Conservation (phyloP, 2,329 filamentous ascomycete genomes). For the Cordyceps pruinosa region DNA sequence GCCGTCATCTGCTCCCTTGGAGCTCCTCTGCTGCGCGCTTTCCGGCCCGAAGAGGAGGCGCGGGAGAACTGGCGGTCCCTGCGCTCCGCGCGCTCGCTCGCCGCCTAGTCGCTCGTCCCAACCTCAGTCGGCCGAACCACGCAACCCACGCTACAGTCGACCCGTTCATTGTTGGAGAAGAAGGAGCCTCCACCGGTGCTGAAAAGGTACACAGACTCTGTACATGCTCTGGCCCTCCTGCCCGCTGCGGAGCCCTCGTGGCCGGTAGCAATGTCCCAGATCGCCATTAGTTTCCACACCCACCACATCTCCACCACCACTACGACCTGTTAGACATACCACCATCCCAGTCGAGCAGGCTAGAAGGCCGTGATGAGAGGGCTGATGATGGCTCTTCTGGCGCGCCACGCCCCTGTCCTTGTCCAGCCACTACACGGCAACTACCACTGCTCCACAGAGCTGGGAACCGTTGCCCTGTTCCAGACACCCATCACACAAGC, state of each 20-base stretch:
- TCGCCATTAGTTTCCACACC: constrained; percentile 11
- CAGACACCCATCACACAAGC: not conserved
- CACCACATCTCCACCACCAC: not conserved
- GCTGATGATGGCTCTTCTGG: constrained; percentile 4
- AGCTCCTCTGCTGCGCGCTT: not conserved
- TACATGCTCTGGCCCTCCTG: constrained; percentile 4
- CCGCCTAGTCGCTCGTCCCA: not conserved
- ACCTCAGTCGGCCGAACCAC: constrained; percentile 1
- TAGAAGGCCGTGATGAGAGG: not conserved
- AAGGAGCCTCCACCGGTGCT: constrained; percentile 3
- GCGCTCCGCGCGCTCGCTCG: not conserved
- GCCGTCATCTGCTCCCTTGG: not conserved
- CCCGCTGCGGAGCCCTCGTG: constrained; percentile 2
- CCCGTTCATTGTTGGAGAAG: not conserved
- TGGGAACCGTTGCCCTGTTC: constrained; percentile 9
- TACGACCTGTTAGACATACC: not conserved
- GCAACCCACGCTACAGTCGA: not conserved
- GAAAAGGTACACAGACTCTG: no score
- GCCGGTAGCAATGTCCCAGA: constrained; percentile 12
- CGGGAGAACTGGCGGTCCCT: not conserved
- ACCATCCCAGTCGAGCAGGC: not conserved
- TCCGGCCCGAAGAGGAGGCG: not conserved
- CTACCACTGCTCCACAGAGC: constrained; percentile 5
- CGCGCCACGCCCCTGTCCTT: not conserved
- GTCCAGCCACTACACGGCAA: constrained; percentile 8